Percentiles rank a stretch among this genome's conserved stretches.
These are phyloP conservation scores for Penicillium sp. DNA, from an alignment of 2,329 filamentous ascomycete species.

Conservation along the genomic window DNA sequence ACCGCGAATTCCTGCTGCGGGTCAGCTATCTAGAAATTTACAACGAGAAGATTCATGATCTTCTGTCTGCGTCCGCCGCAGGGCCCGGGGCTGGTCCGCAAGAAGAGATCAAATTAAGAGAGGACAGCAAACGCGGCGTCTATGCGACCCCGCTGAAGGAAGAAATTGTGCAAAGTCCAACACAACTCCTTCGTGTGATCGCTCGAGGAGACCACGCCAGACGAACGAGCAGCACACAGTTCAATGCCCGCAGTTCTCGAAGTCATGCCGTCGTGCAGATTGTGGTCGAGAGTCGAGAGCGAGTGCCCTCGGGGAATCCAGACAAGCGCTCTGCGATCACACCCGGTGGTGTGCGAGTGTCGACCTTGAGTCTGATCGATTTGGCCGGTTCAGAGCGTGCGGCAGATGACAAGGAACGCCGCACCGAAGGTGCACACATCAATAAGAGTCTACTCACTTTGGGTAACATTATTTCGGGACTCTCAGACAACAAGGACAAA, in stretches of 20 bases:
- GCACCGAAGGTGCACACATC: constrained; percentile 94
- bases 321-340: constrained; percentile 70
- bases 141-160: constrained; percentile 96
- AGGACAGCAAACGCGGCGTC: constrained; percentile 93
- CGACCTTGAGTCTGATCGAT: constrained; percentile 93
- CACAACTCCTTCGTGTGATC: constrained; percentile 90
- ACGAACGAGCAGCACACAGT: constrained; percentile 91
- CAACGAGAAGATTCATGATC: constrained; percentile 94
- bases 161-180: constrained; percentile 97
- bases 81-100: constrained; percentile 61
- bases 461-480: constrained; percentile 87
- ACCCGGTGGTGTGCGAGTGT: constrained; percentile 91
- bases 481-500: constrained; percentile 89
- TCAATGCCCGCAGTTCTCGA: constrained; percentile 93
- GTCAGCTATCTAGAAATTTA: constrained; percentile 99
- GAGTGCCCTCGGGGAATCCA: constrained; percentile 61
- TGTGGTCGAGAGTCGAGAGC: constrained; percentile 93
- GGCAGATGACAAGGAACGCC: constrained; percentile 89
- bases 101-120: constrained; percentile 95
- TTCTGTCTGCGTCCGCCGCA: constrained; percentile 73
- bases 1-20: constrained; percentile 87
- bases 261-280: constrained; percentile 99
- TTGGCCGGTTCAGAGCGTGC: constrained; percentile 94
- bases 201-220: constrained; percentile 89
- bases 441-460: constrained; percentile 96